Evolutionary conservation across 306 rosid genomes (phyloP), one percentile per base, ranked within the genome.

Genomic region (Cucumis hystrix): DNA sequence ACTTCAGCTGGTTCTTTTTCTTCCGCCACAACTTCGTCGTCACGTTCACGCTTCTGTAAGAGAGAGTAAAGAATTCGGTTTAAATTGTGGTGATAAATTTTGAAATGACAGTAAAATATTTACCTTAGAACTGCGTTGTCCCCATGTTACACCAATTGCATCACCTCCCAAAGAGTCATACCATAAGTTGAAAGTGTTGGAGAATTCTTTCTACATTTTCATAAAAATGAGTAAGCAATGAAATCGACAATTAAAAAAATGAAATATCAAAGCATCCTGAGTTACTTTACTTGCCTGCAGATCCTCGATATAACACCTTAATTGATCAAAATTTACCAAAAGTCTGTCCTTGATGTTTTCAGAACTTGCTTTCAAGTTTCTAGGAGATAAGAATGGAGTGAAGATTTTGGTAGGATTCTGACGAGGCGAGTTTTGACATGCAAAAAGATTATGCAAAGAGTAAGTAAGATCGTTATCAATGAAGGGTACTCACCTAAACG

Each of bases 111-210:
- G 66, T 28, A 35, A 55, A 55, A 16, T 10, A 49, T 39, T 3
- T 86, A 95, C 99, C 99, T 92, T 92, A 23, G 96, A 85, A 81
- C 84, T 40, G 79, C 8, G 16, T 23, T 82, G 76, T 18, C 83
- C 80, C 99, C 99, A 95, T 17, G 97, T 95, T 77, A 95, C 80
- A 82, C 99, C 99, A 74, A 95, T 83, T 33, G 88, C 93, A 74
- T 95, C 99, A 16, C 99, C 99, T 77, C 97, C 99, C 75, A 95
- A 82, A 83, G 88, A 88, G 90, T 95, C 99, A 74, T 90, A 89
- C 99, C 99, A 95, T 64, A 92, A 39, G 85, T 86, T 87, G 88
- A 92, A 88, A 40, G 83, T 75, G 82, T 85, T 45, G 18, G 92
- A 79, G 85, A 87, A 88, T 80, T 85, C 95, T 75, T 86, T 83